Base-by-base conservation (phyloP, 768 basidiomycete species). In the Agrocybe praecox region DNA sequence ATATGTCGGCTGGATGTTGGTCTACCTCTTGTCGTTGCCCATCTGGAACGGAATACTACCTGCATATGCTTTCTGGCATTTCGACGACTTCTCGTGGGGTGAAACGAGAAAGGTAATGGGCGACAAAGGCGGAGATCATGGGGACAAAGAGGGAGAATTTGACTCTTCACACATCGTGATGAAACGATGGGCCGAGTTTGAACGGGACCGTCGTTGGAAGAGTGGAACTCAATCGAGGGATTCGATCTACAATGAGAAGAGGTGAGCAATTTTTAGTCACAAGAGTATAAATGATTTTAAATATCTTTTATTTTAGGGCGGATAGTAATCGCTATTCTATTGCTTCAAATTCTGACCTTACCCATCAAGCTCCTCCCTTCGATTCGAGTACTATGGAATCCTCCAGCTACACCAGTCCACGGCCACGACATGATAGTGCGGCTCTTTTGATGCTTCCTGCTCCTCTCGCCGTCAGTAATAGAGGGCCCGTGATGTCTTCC, bases 171-270 rank as follows among this genome's bases (percentile, higher is more conserved):
- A 96, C 73, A 98, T 99, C 64, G 90, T 96, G 33, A 98, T 98
- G 97, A 98, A 98, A 80, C 85, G 94, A 40, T 99, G 96, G 96
- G 94, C 87, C 17, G 97, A 98, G 74, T 98, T 97, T 70, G 97
- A 98, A 78, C 80, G 96, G 48, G 97, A 98, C 62, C 77, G 96
- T 62, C 81, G 95, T 59, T 98, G 93, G 94, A 94, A 88, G 85
- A 89, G 72, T 67, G 95, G 94, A 7, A 84, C 84, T 19, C 85
- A 89, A 61, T 95, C 93, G 5, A 83, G 90, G 58, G 94, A 96
- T 67, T 80, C 79, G n/a, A 81, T 84, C 6, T 85, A 81, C 65
- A 83, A 86, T 66, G 89, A 94, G 17, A 89, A 90, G 53, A 88
- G 83, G 90, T 90, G 68, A 58, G 85, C 76, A n/a, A 50, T 63